phyloP scores from a whole-genome alignment of 495 filamentous ascomycete genomes.

The Penicillium herquei region DNA sequence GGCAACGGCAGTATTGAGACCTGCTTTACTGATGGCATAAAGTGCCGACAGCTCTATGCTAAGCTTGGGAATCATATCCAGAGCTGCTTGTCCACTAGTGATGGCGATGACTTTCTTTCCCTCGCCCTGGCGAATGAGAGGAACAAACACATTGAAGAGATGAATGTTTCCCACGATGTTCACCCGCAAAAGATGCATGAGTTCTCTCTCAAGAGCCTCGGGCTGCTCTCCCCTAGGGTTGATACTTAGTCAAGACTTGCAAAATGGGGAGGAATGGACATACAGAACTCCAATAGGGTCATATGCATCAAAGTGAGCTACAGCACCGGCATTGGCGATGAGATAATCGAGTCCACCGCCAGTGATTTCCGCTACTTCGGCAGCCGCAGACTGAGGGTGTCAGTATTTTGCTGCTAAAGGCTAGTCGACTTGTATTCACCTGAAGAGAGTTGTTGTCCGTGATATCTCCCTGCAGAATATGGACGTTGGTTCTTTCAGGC shows the following conservation, averaged over 20 bases:
- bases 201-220: slow-evolving; percentile 22
- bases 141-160: slow-evolving; percentile 52
- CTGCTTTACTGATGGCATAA: slow-evolving; percentile 45
- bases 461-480: slow-evolving; percentile 47
- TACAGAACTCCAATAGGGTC: slow-evolving; percentile 30
- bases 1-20: slow-evolving; percentile 42
- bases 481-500: slow-evolving; percentile 35
- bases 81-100: slow-evolving; percentile 46
- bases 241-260: neutral
- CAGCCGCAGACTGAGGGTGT: slow-evolving; percentile 5
- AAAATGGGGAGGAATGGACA: neutral
- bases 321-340: slow-evolving; percentile 30
- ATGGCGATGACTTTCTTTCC: slow-evolving; percentile 57
- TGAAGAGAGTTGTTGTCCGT: slow-evolving; percentile 37
- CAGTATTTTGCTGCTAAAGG: neutral
- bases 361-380: slow-evolving; percentile 24
- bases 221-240: slow-evolving; percentile 24
- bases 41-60: slow-evolving; percentile 21
- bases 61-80: slow-evolving; percentile 39
- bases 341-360: slow-evolving; percentile 37
- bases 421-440: neutral
- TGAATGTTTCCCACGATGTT: slow-evolving; percentile 52
- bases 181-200: slow-evolving; percentile 30
- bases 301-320: slow-evolving; percentile 23
- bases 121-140: slow-evolving; percentile 47